Base-by-base conservation (phyloP, 1,139 yeast species). In the Taphrina flavorubra region DNA sequence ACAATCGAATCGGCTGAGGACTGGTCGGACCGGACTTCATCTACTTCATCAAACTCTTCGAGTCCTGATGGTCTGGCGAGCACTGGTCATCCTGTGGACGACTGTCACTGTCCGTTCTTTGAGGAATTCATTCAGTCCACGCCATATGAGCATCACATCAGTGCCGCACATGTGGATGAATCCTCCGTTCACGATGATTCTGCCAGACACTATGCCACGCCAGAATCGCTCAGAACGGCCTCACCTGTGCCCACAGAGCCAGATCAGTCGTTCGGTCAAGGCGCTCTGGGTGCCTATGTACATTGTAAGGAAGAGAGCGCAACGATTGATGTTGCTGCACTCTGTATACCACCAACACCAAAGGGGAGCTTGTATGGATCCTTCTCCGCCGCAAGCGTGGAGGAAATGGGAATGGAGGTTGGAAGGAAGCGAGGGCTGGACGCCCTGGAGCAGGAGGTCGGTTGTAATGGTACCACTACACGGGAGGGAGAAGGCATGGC, bases 61-160 rank as follows among this genome's bases (percentile, higher is more conserved):
- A 42, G 25, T 14, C 46, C 47, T 6, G 16, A 5, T 10, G 51
- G 31, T 57, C 10, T 25, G 10, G 39, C 16, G n/a, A 42, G 14
- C 25, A 11, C 18, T 34, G 36, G n/a, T 11, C 36, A 8, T 11
- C 13, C 20, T 11, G 36, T 7, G 53, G 36, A 49, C 14, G 42
- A n/a, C n/a, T 31, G 49, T n/a, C 34, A 34, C 6, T 62, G 66
- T 51, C 67, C 67, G 4, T 63, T 63, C 60, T 63, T 63, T 46
- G 67, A 63, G 42, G 67, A 63, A 39, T 63, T 55, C 18, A 57
- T 63, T 55, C 39, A 62, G 25, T 39, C 39, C 13, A 55, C 67
- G 11, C 66, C 66, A 6, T n/a, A 40, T 18, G 59, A 51, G 11
- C 49, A 42, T 8, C 40, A 36, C 10, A 13, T 51, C 16, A 8